Evolutionary conservation across 1,139 yeast genomes (phyloP), one percentile per base, ranked within the genome.

Genomic region (Suhomyces taliae): DNA sequence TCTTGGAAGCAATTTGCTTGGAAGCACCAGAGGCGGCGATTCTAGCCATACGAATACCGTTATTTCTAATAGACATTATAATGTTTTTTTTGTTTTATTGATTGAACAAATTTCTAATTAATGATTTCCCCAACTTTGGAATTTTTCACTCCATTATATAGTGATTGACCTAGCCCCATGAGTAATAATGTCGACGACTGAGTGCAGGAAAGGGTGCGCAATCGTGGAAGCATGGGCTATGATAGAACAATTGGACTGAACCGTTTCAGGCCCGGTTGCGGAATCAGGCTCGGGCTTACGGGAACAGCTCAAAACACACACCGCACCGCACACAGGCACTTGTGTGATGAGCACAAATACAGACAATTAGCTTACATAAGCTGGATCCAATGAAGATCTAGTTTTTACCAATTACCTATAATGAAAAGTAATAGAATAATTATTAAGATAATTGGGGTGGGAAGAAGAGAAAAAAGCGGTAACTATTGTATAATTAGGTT

Each of bases 21-120:
- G 75, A 60, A 54, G 81, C 77, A 60, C 69, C 65, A 49, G 79
- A 65, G 58, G 83, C 74, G 64, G 84, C 85, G 59, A 73, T 69
- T 68, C 82, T 80, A 59, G 87, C 84, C 70, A 81, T 70, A 70
- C 84, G 82, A 55, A 79, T 65, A 58, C 86, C 74, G 60, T 82
- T 74, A 72, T 73, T 74, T 82, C 86, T 82, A 70, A 81, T 75
- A 56, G 85, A 80, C 86, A 82, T 82, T 55, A 44, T 59, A 46
- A 37, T 19, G 24, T 19, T 19, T 6, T 19, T 19, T 19, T 19
- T 19, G 24, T 19, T 19, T 19, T 19, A 19, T 19, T 19, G 24
- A 41, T 41, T 45, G 46, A 33, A 40, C 36, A 27, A 12, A 40
- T 39, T n/a, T n/a, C 33, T 43, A 14, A 39, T 44, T 40, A 35